phyloP scores from a whole-genome alignment of 495 filamentous ascomycete genomes.

The Barbatosphaeria neglecta region DNA sequence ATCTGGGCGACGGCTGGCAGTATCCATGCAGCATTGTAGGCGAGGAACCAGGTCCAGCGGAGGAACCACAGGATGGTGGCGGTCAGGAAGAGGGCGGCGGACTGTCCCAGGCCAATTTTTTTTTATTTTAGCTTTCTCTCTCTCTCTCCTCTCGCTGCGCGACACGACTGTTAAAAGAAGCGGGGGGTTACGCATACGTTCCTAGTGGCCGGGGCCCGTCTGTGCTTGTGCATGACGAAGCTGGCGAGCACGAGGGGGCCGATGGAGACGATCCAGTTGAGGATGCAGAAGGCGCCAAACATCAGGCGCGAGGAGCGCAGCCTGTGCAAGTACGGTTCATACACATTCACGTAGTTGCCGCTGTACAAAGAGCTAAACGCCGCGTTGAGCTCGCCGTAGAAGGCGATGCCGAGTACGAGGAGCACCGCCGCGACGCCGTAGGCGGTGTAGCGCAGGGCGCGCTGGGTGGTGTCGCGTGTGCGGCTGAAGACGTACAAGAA shows the following conservation, averaged over 20 bases:
- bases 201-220: too few relatives aligned
- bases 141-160: too few relatives aligned
- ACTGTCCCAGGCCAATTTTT: not conserved
- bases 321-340: too few relatives aligned
- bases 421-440: not conserved
- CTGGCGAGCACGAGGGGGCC: too few relatives aligned
- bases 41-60: conserved; percentile 1
- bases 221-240: too few relatives aligned
- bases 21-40: conserved; percentile 1
- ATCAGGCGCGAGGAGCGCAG: too few relatives aligned
- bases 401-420: not conserved
- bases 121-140: too few relatives aligned
- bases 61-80: conserved; percentile 2
- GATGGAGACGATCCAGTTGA: too few relatives aligned
- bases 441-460: not conserved
- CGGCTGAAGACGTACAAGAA: conserved; percentile 3
- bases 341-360: too few relatives aligned
- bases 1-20: not conserved
- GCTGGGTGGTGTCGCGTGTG: not conserved
- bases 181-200: not conserved
- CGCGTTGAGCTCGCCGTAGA: not conserved
- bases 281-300: too few relatives aligned
- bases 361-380: not conserved
- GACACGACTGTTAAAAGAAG: not conserved
- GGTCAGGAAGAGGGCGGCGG: conserved; percentile 1